Percentiles rank a stretch among this genome's conserved stretches.
Evolutionary conservation across 306 rosid species (phyloP).

Genomic region (Cucurbita pepo): DNA sequence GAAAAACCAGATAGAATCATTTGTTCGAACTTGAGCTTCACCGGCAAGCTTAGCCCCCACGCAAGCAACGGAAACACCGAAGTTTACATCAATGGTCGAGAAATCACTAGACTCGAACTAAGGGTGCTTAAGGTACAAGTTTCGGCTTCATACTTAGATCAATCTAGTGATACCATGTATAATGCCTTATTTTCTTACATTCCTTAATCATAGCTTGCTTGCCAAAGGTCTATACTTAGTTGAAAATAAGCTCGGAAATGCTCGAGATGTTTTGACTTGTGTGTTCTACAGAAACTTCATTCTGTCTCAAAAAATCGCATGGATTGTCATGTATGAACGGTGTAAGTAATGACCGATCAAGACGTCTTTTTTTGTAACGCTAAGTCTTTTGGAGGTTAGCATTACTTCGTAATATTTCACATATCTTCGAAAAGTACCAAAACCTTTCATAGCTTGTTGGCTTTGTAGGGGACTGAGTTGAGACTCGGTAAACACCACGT

Average conservation of each 20-base stretch:
- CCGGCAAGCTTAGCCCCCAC: constrained; percentile 59
- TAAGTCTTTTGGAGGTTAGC: background rate
- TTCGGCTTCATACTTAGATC: constrained; percentile 5
- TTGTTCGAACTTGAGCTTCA: constrained; percentile 83
- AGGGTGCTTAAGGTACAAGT: constrained; percentile 72
- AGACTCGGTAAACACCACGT: too few species aligned
- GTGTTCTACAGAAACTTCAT: background rate
- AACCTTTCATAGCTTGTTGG: too few species aligned
- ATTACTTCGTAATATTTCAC: background rate
- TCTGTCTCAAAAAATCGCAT: background rate
- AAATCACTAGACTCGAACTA: constrained; percentile 85
- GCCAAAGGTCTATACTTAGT: background rate
- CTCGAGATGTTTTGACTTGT: background rate
- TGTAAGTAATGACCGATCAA: background rate
- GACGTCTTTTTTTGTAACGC: background rate
- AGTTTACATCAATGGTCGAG: constrained; percentile 92
- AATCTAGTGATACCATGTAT: background rate
- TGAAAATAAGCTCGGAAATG: background rate
- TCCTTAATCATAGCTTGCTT: background rate
- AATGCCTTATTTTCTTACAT: background rate
- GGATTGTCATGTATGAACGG: background rate
- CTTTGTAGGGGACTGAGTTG: too few species aligned
- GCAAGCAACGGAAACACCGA: constrained; percentile 91
- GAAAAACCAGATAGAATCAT: constrained; percentile 83
- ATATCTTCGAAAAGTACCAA: too few species aligned